Evolutionary conservation across 2,329 filamentous ascomycete species (phyloP).

Genomic region (Clonostachys rhizophaga): DNA sequence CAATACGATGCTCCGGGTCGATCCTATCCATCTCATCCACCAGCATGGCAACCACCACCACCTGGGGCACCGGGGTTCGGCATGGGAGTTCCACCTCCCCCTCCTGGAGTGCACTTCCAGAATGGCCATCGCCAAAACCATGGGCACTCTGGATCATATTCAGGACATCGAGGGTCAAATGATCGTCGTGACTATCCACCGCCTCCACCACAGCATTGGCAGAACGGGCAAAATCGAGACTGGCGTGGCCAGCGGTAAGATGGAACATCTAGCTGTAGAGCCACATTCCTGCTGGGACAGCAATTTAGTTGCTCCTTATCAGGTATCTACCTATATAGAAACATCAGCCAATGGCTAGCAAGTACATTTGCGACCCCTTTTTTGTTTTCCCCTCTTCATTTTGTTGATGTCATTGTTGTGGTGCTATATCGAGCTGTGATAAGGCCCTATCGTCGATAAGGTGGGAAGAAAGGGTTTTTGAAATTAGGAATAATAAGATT

Average conservation of each 20-base stretch:
- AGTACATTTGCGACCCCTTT: too few relatives aligned
- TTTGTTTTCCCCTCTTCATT: too few relatives aligned
- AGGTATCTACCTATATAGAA: too few relatives aligned
- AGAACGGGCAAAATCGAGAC: background rate
- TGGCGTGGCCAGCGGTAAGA: background rate
- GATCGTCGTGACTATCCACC: conserved; percentile 5
- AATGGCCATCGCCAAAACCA: conserved; percentile 3
- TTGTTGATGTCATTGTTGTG: too few relatives aligned
- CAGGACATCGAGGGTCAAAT: conserved; percentile 8
- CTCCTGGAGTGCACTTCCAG: conserved; percentile 15
- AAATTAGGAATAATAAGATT: too few relatives aligned
- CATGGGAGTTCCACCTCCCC: conserved; percentile 23
- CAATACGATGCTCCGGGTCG: background rate
- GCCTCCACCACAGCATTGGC: background rate
- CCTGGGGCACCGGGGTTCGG: conserved; percentile 24
- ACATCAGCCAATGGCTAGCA: too few relatives aligned
- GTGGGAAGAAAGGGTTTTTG: too few relatives aligned
- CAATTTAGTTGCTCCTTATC: too few relatives aligned
- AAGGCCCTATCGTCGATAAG: too few relatives aligned
- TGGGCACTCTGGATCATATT: background rate
- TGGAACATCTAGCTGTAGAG: background rate
- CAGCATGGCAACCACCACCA: conserved; percentile 17
- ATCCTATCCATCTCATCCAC: conserved; percentile 1
- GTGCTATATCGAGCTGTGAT: too few relatives aligned
- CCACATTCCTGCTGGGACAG: too few relatives aligned